These are phyloP conservation scores for Sonneratia alba DNA, from an alignment of 345 rosid species.

Conservation along the genomic window DNA sequence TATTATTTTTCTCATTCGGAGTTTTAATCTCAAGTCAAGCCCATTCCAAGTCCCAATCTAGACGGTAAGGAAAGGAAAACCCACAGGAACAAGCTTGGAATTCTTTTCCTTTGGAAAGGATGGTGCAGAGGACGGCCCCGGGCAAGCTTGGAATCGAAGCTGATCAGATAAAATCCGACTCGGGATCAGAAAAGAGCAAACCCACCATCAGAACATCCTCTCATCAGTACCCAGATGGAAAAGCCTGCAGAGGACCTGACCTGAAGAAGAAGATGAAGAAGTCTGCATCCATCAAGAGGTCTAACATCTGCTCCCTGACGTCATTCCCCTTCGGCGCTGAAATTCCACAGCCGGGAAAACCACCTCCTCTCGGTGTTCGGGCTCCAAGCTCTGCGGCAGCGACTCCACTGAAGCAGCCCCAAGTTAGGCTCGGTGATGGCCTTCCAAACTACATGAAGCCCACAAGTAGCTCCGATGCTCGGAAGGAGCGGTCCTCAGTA, in stretches of 20 bases:
- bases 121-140: slow-evolving; percentile 66
- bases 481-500: slow-evolving; percentile 50
- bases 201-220: slow-evolving; percentile 33
- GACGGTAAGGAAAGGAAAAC: not conserved
- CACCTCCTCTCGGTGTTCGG: slow-evolving; percentile 21
- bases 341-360: slow-evolving; percentile 39
- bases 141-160: slow-evolving; percentile 47
- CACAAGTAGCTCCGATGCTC: slow-evolving; percentile 76
- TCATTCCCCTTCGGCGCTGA: slow-evolving; percentile 26
- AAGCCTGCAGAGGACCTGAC: slow-evolving; percentile 45
- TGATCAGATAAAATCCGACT: slow-evolving; percentile 22
- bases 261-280: slow-evolving; percentile 75
- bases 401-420: slow-evolving; percentile 28
- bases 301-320: slow-evolving; percentile 27
- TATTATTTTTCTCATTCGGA: not conserved
- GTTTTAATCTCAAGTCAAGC: not conserved
- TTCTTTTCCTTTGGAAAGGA: slow-evolving; percentile 30
- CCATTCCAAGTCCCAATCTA: not conserved
- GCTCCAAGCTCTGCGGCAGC: slow-evolving; percentile 12
- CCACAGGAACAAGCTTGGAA: not conserved
- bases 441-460: slow-evolving; percentile 86
- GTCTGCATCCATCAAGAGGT: slow-evolving; percentile 46
- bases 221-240: slow-evolving; percentile 43
- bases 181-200: slow-evolving; percentile 27
- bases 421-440: slow-evolving; percentile 18